A percentile compares a stretch with the other conserved stretches of the same genome.
Evolutionary conservation across 2,329 filamentous ascomycete genomes (phyloP).

Genomic region (Aplosporella prunicola): DNA sequence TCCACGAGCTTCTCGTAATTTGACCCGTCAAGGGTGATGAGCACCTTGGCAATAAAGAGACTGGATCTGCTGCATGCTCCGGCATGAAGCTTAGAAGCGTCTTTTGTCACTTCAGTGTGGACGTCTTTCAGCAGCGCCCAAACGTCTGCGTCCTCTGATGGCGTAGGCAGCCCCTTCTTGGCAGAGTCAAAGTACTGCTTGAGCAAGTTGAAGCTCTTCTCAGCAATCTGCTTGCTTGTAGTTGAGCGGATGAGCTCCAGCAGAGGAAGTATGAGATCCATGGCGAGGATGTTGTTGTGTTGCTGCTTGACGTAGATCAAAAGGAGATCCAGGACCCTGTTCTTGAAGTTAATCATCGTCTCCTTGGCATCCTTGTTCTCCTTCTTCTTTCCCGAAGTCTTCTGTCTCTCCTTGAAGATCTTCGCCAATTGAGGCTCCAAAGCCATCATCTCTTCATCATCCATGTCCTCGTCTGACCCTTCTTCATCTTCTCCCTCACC

Average conservation of each 20-base stretch:
- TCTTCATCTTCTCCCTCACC: conserved; percentile 51
- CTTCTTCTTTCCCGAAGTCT: conserved; percentile 54
- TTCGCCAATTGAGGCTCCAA: conserved; percentile 74
- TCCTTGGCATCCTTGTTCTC: conserved; percentile 81
- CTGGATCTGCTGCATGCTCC: conserved; percentile 66
- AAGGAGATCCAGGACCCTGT: conserved; percentile 79
- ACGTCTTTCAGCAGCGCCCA: conserved; percentile 55
- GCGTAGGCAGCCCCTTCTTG: conserved; percentile 33
- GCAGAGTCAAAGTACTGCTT: conserved; percentile 60
- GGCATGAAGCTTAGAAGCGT: conserved; percentile 59
- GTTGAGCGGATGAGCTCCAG: conserved; percentile 70
- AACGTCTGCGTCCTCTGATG: conserved; percentile 33
- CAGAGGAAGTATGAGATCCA: conserved; percentile 65
- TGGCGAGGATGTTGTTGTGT: conserved; percentile 55
- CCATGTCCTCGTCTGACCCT: conserved; percentile 70
- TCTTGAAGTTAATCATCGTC: conserved; percentile 89
- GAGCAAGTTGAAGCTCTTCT: conserved; percentile 64
- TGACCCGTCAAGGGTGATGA: conserved; percentile 38
- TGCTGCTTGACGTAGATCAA: conserved; percentile 77
- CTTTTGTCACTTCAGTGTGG: conserved; percentile 57
- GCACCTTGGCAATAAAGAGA: conserved; percentile 54
- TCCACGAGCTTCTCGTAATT: conserved; percentile 30
- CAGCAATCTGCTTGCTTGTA: conserved; percentile 62
- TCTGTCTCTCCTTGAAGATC: conserved; percentile 71
- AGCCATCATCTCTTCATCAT: conserved; percentile 89